Evolutionary conservation across 1,284 basidiomycete species (phyloP).

Genomic region (Rhodotorula sp.): DNA sequence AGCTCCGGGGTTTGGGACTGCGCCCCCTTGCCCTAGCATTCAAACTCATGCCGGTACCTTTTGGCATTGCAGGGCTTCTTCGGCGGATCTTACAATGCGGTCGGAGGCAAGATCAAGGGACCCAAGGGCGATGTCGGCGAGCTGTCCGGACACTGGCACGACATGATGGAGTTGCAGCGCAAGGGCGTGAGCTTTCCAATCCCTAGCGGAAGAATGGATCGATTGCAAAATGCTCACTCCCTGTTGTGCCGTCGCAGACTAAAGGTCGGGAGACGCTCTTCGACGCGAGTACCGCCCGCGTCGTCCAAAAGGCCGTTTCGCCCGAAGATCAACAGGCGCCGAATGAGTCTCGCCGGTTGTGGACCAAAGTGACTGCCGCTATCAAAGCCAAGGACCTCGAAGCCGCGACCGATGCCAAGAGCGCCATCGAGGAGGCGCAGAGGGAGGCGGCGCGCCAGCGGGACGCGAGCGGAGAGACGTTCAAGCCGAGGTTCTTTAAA

Average conservation of each 20-base stretch:
- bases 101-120: constrained; percentile 72
- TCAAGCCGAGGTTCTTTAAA: constrained; percentile 77
- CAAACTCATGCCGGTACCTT: background rate
- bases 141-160: constrained; percentile 86
- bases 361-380: constrained; percentile 80
- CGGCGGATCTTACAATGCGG: constrained; percentile 86
- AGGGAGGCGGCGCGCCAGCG: constrained; percentile 72
- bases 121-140: constrained; percentile 75
- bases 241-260: background rate
- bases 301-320: constrained; percentile 76
- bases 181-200: constrained; percentile 54
- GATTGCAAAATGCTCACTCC: background rate
- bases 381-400: constrained; percentile 89
- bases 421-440: constrained; percentile 84
- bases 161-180: constrained; percentile 81
- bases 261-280: constrained; percentile 64
- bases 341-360: constrained; percentile 73
- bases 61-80: constrained; percentile 78
- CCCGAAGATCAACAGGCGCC: constrained; percentile 84
- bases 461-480: constrained; percentile 69
- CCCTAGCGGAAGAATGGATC: constrained; percentile 10
- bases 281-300: constrained; percentile 69
- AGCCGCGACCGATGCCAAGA: constrained; percentile 86
- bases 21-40: no score
- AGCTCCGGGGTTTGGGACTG: background rate